These are phyloP conservation scores for Phytophthora macrochlamydospora DNA, from an alignment of 352 stramenopile genomes.

Conservation along the genomic window DNA sequence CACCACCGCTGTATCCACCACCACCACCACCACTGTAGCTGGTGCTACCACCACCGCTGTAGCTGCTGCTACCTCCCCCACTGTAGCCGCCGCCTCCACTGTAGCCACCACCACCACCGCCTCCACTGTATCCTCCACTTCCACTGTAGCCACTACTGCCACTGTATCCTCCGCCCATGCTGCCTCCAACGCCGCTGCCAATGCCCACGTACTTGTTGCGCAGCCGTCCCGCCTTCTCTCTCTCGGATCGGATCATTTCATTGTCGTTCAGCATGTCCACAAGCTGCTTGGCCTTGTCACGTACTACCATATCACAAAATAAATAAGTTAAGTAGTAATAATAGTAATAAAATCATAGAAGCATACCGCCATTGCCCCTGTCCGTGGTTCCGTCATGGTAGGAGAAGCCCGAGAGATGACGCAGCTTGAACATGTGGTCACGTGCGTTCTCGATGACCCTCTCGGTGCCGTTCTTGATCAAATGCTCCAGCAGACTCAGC, in stretches of 20 bases:
- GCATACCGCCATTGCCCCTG: conserved; percentile 80
- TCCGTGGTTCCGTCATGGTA: conserved; percentile 89
- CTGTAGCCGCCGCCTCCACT: conserved; percentile 19
- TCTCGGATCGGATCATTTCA: conserved; percentile 86
- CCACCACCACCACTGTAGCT: conserved; percentile 28
- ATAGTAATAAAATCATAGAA: neutral
- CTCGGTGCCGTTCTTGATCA: conserved; percentile 98
- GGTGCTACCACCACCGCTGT: conserved; percentile 21
- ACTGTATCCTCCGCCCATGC: conserved; percentile 41
- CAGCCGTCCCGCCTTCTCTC: conserved; percentile 84
- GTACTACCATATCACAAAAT: conserved; percentile 48
- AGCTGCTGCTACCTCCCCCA: conserved; percentile 28
- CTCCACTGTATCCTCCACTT: conserved; percentile 38
- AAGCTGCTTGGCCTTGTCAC: conserved; percentile 90
- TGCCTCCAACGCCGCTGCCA: conserved; percentile 55
- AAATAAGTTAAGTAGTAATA: conserved; percentile 4
- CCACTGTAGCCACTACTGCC: conserved; percentile 26
- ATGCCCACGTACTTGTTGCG: conserved; percentile 92
- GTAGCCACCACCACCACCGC: conserved; percentile 24
- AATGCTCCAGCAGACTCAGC: conserved; percentile 95
- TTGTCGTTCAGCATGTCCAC: conserved; percentile 90
- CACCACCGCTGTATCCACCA: conserved; percentile 25
- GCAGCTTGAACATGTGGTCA: conserved; percentile 94
- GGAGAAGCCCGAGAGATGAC: conserved; percentile 86
- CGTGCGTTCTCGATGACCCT: conserved; percentile 97